Evolutionary conservation across 116 monocot species (phyloP), one percentile per base, ranked within the genome.

Genomic region (Phalaenopsis hybrid): DNA sequence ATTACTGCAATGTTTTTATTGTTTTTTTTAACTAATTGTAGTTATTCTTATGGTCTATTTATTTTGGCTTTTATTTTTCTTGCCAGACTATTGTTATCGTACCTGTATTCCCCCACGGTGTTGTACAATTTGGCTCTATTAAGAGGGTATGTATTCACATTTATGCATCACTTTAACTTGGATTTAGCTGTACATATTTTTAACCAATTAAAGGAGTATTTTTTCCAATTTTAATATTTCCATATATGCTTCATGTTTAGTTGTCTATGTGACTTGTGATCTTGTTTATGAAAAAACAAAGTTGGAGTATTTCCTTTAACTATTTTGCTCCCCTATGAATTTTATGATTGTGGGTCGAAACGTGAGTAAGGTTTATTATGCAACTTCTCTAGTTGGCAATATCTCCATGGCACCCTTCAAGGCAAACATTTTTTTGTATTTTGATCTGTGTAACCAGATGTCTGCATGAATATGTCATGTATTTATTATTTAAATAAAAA

Each of bases 81-180:
- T 72, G 16, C 12, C 85, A 95, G 95, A 92, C 95, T 43, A 86
- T 91, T 77, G 92, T 85, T 17, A 65, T 89, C 68, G 82, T 95
- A 83, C 95, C 92, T 44, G 86, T 95, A 70, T 88, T 92, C 85
- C 95, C 92, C 41, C 79, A 82, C 82, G 95, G 95, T 58, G 95
- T 91, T 28, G 52, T 92, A 72, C 95, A 95, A 83, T 85, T 95
- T 83, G 95, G 95, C 81, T 95, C 95, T 44, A 85, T 84, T 45
- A 85, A 87, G 76, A 81, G 65, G 89, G 95, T 95, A 92, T 70
- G 79, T 41, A 8, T 45, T 33, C 55, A 55, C 15, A 16, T 55
- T 43, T 74, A 13, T 20, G 12, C 7, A 3, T 55, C 15, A 55
- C 55, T 55, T 55, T 55, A 55, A 55, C 15, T 55, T 55, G 12